Percentiles rank a stretch among this genome's conserved stretches.
These are phyloP conservation scores for Sclerotinia trifoliorum DNA, from an alignment of 2,329 filamentous ascomycete genomes.

Conservation along the genomic window DNA sequence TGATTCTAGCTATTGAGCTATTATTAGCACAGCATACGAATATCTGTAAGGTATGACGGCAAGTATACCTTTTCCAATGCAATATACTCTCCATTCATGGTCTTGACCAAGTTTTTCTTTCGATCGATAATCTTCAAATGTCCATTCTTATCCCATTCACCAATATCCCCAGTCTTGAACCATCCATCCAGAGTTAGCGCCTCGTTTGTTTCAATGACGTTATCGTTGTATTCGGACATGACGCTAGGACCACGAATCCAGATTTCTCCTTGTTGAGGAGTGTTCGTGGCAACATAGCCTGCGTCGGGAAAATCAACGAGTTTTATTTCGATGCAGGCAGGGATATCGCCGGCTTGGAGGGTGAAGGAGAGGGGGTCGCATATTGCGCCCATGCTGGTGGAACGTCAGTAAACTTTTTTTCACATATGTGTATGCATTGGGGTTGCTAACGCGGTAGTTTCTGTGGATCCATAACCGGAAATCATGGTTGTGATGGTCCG, in stretches of 20 bases:
- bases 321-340: slow-evolving; percentile 78
- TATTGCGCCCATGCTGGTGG: slow-evolving; percentile 69
- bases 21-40: not conserved
- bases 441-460: slow-evolving; percentile 64
- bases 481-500: slow-evolving; percentile 91
- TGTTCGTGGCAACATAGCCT: slow-evolving; percentile 65
- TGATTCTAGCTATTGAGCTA: slow-evolving; percentile 63
- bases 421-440: too few species aligned
- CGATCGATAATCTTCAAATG: slow-evolving; percentile 88
- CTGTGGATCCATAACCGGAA: slow-evolving; percentile 86
- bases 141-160: slow-evolving; percentile 71
- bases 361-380: slow-evolving; percentile 83
- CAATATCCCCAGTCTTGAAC: slow-evolving; percentile 89
- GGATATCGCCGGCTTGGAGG: slow-evolving; percentile 69
- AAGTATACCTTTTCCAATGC: slow-evolving; percentile 71
- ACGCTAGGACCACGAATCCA: slow-evolving; percentile 79
- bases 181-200: slow-evolving; percentile 75
- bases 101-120: slow-evolving; percentile 43
- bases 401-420: slow-evolving; percentile 46
- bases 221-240: slow-evolving; percentile 76
- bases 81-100: slow-evolving; percentile 92
- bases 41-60: slow-evolving; percentile 23
- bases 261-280: slow-evolving; percentile 63
- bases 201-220: slow-evolving; percentile 66
- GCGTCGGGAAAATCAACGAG: slow-evolving; percentile 85